phyloP scores from a whole-genome alignment of 192 early-diverging fungal genomes.

The Coemansia pectinata region DNA sequence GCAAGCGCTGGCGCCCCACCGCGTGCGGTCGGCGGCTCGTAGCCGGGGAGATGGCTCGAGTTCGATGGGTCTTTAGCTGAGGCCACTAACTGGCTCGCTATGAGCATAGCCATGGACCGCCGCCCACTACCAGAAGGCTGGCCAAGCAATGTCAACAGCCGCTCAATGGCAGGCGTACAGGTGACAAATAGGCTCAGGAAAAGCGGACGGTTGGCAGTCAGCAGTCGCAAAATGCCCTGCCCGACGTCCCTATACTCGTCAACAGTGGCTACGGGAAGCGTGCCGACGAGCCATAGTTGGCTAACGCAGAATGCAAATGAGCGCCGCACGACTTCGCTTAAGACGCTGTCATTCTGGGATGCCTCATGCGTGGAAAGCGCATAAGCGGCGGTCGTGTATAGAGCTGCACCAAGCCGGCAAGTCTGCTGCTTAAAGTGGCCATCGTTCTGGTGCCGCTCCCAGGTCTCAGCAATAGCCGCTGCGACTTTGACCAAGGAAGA shows the following conservation, averaged over 20 bases:
- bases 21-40: slow-evolving; percentile 1
- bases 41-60: slow-evolving; percentile 15
- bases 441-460: slow-evolving; percentile 11
- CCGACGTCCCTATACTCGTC: slow-evolving; percentile 16
- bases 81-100: slow-evolving; percentile 30
- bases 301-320: slow-evolving; percentile 21
- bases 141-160: slow-evolving; percentile 30
- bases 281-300: slow-evolving; percentile 38
- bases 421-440: slow-evolving; percentile 33
- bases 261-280: not conserved
- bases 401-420: slow-evolving; percentile 18
- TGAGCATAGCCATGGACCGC: slow-evolving; percentile 27
- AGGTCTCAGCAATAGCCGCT: slow-evolving; percentile 3
- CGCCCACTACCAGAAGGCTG: not conserved
- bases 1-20: slow-evolving; percentile 1
- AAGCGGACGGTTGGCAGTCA: slow-evolving; percentile 22
- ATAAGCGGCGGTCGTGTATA: slow-evolving; percentile 30
- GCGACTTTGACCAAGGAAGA: not conserved
- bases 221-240: slow-evolving; percentile 37
- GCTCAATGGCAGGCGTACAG: slow-evolving; percentile 7
- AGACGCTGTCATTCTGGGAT: not conserved
- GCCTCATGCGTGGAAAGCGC: slow-evolving; percentile 15
- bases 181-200: slow-evolving; percentile 17
- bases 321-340: not conserved
- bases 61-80: slow-evolving; percentile 23